Evolutionary conservation across 2,329 filamentous ascomycete genomes (phyloP), one percentile per base, ranked within the genome.

Genomic region (Penicillium brevicompactum): DNA sequence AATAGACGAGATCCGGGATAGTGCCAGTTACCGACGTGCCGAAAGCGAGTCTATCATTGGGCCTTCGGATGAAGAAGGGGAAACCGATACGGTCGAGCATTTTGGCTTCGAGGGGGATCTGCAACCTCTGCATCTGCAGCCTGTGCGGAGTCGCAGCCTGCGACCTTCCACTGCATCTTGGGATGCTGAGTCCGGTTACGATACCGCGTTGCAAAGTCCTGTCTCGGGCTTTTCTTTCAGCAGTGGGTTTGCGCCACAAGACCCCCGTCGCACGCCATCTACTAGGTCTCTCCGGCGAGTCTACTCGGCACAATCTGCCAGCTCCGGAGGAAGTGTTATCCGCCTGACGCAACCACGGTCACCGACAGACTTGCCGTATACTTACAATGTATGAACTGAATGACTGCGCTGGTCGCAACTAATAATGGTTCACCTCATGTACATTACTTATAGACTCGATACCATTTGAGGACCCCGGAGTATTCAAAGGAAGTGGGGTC

Each of bases 1-100:
- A 4, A 68, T 91, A 18, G 75, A 75, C 24, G 67, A 70, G 31
- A 61, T 74, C 11, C 64, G 61, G 16, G 64, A 65, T 40, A 64
- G 60, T 5, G 60, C 56, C 34, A 67, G 65, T 21, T 68, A 64
- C 14, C 48, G 51, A 32, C 54, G 48, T 21, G 47, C 62, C 18
- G 66, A 66, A 14, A 69, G 64, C 21, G 70, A 71, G 51, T 76
- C 73, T 1, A 41, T 70, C 11, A 72, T 75, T 22, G 72, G 72
- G 9, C 69, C 72, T 2, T 75, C 72, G 8, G 73, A 75, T 38
- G 72, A 74, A 53, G 73, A 75, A 55, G 72, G 71, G 4, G 71
- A 74, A 44, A 74, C 71, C 4, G 73, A 74, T 61, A 71, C 69
- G 4, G 60, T 66, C 38, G 67, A 71, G 13, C 63, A 63, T 22